These are phyloP conservation scores for Claviceps digitariae DNA, from an alignment of 2,329 filamentous ascomycete species.

Conservation along the genomic window DNA sequence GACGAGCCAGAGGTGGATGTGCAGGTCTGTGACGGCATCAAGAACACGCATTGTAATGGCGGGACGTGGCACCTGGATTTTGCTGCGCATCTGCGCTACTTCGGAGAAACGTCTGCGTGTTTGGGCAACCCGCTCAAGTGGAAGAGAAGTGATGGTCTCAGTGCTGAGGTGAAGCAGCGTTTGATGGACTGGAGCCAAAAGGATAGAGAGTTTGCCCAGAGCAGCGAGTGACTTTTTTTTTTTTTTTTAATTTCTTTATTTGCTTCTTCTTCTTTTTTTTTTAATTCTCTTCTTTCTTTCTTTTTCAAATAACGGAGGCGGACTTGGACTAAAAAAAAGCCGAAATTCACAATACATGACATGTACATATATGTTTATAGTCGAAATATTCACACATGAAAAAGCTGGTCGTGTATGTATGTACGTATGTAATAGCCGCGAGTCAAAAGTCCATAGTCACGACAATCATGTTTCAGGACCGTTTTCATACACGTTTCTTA, in stretches of 20 bases:
- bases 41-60: conserved; percentile 37
- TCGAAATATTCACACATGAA: no score
- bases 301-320: neutral
- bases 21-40: conserved; percentile 33
- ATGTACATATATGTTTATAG: no score
- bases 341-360: no score
- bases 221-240: neutral
- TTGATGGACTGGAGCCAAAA: conserved; percentile 14
- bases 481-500: neutral
- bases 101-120: conserved; percentile 30
- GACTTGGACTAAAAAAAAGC: no score
- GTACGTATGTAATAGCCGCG: no score
- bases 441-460: no score
- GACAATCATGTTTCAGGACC: neutral
- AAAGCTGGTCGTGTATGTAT: no score
- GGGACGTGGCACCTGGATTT: conserved; percentile 30
- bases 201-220: neutral
- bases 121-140: conserved; percentile 11
- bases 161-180: conserved; percentile 25
- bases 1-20: conserved; percentile 27
- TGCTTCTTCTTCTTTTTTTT: neutral
- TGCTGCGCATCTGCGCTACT: conserved; percentile 35
- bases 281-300: neutral
- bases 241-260: neutral
- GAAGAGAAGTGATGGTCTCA: conserved; percentile 15